These are phyloP conservation scores for Aspergillus brunneoviolaceus DNA, from an alignment of 2,329 filamentous ascomycete species.

Conservation along the genomic window DNA sequence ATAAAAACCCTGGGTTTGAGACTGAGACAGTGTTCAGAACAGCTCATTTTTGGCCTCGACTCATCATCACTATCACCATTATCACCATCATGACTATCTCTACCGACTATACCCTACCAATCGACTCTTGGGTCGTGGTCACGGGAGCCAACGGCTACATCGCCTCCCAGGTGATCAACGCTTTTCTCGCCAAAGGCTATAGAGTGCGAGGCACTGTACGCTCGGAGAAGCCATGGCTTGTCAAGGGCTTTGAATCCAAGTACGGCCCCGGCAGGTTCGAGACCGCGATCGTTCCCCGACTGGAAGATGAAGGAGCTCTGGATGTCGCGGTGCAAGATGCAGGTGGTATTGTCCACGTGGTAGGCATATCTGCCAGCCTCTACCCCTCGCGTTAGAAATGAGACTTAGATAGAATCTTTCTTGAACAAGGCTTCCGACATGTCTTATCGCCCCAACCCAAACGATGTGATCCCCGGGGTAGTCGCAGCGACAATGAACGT, in stretches of 20 bases:
- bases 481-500: too few species aligned
- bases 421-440: constrained; percentile 17
- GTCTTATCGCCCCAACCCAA: constrained; percentile 40
- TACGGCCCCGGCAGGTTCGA: constrained; percentile 36
- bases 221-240: constrained; percentile 35
- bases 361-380: neutral
- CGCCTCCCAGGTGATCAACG: constrained; percentile 43
- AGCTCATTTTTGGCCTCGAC: too few species aligned
- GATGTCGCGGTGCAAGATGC: constrained; percentile 43
- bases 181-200: constrained; percentile 45
- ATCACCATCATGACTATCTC: too few species aligned
- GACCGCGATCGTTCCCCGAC: constrained; percentile 40
- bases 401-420: neutral
- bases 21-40: too few species aligned
- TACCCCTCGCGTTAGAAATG: too few species aligned
- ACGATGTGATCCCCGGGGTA: constrained; percentile 29
- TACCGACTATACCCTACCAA: neutral
- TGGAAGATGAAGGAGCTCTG: constrained; percentile 40
- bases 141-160: constrained; percentile 51
- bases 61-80: too few species aligned
- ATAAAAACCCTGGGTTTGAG: too few species aligned
- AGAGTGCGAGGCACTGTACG: constrained; percentile 50
- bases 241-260: constrained; percentile 32
- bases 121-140: constrained; percentile 38
- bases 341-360: constrained; percentile 23